Evolutionary conservation across 345 rosid species (phyloP), one percentile per base, ranked within the genome.

Genomic region (Boechera divaricarpa): DNA sequence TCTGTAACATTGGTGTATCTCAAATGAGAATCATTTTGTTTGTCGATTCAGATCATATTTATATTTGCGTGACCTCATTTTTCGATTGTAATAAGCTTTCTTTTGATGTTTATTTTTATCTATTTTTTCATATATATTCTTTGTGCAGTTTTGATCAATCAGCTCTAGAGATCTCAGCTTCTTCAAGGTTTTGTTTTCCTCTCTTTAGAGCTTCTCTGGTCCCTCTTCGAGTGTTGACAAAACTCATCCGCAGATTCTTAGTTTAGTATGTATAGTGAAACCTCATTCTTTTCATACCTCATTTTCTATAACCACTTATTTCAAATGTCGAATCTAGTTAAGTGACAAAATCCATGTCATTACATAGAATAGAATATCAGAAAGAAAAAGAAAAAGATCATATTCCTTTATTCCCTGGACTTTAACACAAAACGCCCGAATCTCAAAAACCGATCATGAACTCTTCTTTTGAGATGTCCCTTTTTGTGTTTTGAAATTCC

Each of bases 91-190:
- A 29, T 59, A 38, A 49, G 53, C 39, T 35, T 77, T 62, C 16
- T 47, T 63, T 64, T 10, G 2, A 52, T 42, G 62, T 33, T 65
- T n/a, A 12, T 70, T 28, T 77, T 78, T 64, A 57, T 78, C 31
- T 18, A 26, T 11, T 38, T 44, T 55, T 29, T 39, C 53, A 33
- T 24, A 72, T 55, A 64, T 38, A 65, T 66, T 65, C 36, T 66
- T 58, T 64, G 47, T 79, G 78, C 79, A 79, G 81, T 78, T 53
- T 29, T 58, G 5, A 57, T 59, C 77, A 24, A n/a, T 29, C 63
- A 72, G 81, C 77, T 57, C 13, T 67, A 66, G 63, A 66, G 81
- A 72, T 78, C 63, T 49, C 81, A 72, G 73, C 81, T 48, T 72
- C 77, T 65, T 49, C 77, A 72, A 78, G 69, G 62, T 72, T 59